A percentile compares a stretch with the other conserved stretches of the same genome.
phyloP scores from a whole-genome alignment of 768 basidiomycete genomes.

The Leccinum aurantiacum region DNA sequence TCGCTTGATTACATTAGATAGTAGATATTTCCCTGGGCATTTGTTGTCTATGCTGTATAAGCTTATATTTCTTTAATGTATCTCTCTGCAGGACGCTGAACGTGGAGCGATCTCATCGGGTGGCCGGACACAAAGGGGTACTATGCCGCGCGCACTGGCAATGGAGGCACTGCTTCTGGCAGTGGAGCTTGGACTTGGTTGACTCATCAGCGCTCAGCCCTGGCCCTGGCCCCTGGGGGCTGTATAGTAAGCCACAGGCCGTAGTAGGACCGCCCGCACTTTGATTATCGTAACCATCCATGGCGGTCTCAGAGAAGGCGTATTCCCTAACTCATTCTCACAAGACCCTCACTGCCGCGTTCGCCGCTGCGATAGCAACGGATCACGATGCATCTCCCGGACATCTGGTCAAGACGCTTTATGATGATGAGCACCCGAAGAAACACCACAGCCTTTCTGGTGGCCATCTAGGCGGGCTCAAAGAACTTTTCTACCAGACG shows the following conservation, averaged over 20 bases:
- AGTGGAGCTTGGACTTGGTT: background rate
- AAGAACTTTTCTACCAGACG: constrained; percentile 17
- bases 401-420: constrained; percentile 41
- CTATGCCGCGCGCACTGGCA: background rate
- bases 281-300: constrained; percentile 8
- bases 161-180: background rate
- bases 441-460: constrained; percentile 26
- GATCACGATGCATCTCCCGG: constrained; percentile 29
- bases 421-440: constrained; percentile 31
- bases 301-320: constrained; percentile 33
- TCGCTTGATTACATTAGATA: constrained; percentile 23
- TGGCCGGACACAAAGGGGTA: background rate
- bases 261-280: background rate
- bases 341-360: constrained; percentile 42
- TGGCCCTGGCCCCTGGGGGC: background rate
- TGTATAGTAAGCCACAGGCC: background rate
- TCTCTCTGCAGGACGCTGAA: background rate
- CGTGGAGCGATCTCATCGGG: background rate
- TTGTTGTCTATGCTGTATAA: constrained; percentile 1
- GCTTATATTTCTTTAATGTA: constrained; percentile 15
- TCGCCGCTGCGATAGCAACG: constrained; percentile 37
- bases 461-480: constrained; percentile 20
- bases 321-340: constrained; percentile 32
- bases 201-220: background rate
- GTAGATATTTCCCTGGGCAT: constrained; percentile 1